Evolutionary conservation across 2,329 filamentous ascomycete genomes (phyloP).

Genomic region (Fusarium sp.): DNA sequence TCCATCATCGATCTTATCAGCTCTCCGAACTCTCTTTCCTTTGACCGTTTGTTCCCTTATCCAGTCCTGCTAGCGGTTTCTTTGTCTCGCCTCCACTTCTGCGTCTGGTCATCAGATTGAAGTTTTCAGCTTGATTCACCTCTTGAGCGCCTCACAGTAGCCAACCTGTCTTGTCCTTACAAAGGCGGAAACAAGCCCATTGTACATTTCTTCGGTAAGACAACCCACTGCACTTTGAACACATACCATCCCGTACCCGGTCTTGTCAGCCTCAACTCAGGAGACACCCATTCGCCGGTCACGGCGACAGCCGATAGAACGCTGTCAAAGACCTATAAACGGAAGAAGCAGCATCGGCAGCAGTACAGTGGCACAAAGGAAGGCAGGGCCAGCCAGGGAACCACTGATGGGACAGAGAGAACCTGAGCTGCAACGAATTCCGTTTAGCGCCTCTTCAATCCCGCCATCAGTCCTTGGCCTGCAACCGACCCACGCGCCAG

Average conservation of each 20-base stretch:
- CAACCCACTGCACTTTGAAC: conserved; percentile 19
- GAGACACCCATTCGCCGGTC: conserved; percentile 26
- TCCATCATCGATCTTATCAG: conserved; percentile 1
- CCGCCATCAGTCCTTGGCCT: conserved; percentile 47
- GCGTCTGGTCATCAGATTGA: conserved; percentile 16
- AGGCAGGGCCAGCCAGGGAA: neutral
- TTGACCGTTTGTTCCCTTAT: conserved; percentile 7
- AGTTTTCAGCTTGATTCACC: conserved; percentile 19
- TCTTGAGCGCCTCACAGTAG: conserved; percentile 21
- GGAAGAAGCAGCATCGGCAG: conserved; percentile 13
- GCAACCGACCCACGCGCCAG: conserved; percentile 41
- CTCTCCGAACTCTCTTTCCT: conserved; percentile 12
- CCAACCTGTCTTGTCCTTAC: conserved; percentile 1
- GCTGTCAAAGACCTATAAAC: conserved; percentile 13
- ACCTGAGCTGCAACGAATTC: conserved; percentile 46
- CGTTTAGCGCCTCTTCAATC: conserved; percentile 49
- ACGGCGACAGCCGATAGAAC: conserved; percentile 32
- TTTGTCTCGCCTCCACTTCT: conserved; percentile 28
- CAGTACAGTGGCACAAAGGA: neutral
- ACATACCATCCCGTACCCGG: conserved; percentile 10
- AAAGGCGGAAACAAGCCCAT: conserved; percentile 32
- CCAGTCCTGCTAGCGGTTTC: conserved; percentile 4
- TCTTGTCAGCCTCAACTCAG: conserved; percentile 21
- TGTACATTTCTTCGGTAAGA: conserved; percentile 35
- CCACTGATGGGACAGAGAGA: conserved; percentile 28